phyloP scores from a whole-genome alignment of 2,329 filamentous ascomycete species.

The Sporothrix euskadiensis region DNA sequence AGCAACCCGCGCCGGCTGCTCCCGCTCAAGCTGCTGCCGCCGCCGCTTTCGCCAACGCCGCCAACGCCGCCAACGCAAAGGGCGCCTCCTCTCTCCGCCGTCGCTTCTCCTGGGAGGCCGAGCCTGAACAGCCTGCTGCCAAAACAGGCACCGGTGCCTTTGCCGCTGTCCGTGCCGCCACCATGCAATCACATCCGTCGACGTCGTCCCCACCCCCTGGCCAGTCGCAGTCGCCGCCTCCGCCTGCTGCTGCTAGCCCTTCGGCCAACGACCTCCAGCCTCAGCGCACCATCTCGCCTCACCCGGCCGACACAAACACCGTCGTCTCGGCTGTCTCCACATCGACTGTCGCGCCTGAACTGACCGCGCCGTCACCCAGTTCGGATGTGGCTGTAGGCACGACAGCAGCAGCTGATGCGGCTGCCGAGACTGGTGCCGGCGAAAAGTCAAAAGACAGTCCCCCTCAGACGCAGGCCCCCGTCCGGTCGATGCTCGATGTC shows the following conservation, averaged over 20 bases:
- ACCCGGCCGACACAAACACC: neutral
- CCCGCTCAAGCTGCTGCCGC: slow-evolving; percentile 14
- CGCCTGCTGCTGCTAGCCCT: neutral
- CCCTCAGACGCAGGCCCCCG: neutral
- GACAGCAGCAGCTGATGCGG: neutral
- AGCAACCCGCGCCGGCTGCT: neutral
- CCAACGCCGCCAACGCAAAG: neutral
- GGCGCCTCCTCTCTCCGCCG: slow-evolving; percentile 27
- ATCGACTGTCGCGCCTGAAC: slow-evolving; percentile 15
- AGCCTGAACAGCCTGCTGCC: slow-evolving; percentile 34
- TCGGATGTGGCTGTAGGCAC: neutral
- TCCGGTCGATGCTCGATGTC: slow-evolving; percentile 32
- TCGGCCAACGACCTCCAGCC: slow-evolving; percentile 21
- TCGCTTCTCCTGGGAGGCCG: slow-evolving; percentile 50
- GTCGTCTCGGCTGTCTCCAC: slow-evolving; percentile 14
- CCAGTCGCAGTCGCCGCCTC: neutral
- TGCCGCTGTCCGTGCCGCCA: neutral
- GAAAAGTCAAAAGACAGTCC: neutral
- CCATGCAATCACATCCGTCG: neutral
- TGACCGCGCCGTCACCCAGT: slow-evolving; percentile 11
- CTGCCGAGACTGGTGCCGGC: neutral
- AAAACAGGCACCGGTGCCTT: neutral
- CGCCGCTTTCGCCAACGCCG: neutral
- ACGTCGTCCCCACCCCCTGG: neutral
- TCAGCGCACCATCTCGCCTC: neutral